These are phyloP conservation scores for Rhodosporidiobolus odoratus DNA, from an alignment of 768 basidiomycete species.

Conservation along the genomic window DNA sequence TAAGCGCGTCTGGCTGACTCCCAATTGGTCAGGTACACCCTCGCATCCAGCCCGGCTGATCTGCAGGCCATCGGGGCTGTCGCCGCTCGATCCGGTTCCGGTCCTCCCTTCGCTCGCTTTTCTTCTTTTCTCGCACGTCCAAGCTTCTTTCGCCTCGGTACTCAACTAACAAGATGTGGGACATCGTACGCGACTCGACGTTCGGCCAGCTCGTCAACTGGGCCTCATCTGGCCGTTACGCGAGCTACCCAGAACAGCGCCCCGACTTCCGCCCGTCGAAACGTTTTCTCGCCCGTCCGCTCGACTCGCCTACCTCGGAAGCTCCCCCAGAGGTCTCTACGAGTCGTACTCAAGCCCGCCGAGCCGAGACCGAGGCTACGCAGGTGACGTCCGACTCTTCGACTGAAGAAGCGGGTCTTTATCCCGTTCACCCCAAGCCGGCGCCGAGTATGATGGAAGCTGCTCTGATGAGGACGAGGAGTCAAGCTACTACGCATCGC, in stretches of 20 bases:
- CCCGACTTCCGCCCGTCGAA: slow-evolving; percentile 14
- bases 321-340: not conserved
- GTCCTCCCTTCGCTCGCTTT: not conserved
- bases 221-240: slow-evolving; percentile 13
- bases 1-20: too few relatives aligned
- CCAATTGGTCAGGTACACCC: too few relatives aligned
- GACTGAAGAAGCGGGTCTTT: too few relatives aligned
- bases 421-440: too few relatives aligned
- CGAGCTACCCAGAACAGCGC: slow-evolving; percentile 36
- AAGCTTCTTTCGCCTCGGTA: not conserved
- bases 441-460: too few relatives aligned
- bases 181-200: slow-evolving; percentile 32
- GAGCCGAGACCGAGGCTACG: too few relatives aligned
- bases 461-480: too few relatives aligned
- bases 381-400: too few relatives aligned
- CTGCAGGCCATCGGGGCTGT: not conserved
- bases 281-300: not conserved
- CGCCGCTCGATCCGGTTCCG: not conserved
- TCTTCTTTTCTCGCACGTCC: not conserved
- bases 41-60: not conserved
- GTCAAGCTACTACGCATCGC: not conserved
- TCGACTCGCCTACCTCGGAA: not conserved
- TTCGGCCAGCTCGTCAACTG: slow-evolving; percentile 35
- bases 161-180: not conserved
- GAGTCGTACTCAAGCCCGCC: too few relatives aligned